Conservation (phyloP, 306 rosid genomes). For the Trifolium pratense region DNA sequence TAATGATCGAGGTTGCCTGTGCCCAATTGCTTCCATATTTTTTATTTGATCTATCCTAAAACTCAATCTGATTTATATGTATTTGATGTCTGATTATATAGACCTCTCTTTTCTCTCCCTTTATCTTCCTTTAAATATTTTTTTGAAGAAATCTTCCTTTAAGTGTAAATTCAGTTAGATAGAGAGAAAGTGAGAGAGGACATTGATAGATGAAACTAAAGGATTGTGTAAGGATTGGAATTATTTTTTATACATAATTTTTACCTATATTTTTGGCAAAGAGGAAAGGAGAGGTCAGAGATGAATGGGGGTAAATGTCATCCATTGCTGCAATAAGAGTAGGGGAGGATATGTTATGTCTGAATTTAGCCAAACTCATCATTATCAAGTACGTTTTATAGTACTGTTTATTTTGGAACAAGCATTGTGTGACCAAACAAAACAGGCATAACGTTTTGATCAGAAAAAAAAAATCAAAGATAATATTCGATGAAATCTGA, state of each 20-base stretch:
- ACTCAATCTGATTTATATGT: background rate
- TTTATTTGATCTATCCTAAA: background rate
- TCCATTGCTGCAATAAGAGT: background rate
- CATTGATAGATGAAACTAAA: slow-evolving; percentile 16
- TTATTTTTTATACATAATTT: background rate
- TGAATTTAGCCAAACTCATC: slow-evolving; percentile 17
- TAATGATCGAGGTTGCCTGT: background rate
- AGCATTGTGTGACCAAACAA: background rate
- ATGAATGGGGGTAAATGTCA: background rate
- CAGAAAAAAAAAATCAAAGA: background rate
- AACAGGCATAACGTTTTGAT: background rate
- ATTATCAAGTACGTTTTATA: slow-evolving; percentile 4
- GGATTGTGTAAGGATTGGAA: background rate
- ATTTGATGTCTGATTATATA: background rate
- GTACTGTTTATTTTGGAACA: slow-evolving; percentile 11
- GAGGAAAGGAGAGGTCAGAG: slow-evolving; percentile 28
- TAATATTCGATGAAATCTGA: slow-evolving; percentile 22
- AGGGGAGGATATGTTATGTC: background rate
- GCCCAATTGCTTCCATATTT: slow-evolving; percentile 39
- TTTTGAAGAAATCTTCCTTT: too few relatives aligned
- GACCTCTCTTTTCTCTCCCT: slow-evolving; percentile 36
- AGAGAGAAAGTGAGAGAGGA: slow-evolving; percentile 41
- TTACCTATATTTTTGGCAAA: slow-evolving; percentile 12
- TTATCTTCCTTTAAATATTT: slow-evolving; percentile 7
- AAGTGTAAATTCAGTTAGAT: background rate